These are phyloP conservation scores for Corylus avellana DNA, from an alignment of 306 rosid species.

Conservation along the genomic window DNA sequence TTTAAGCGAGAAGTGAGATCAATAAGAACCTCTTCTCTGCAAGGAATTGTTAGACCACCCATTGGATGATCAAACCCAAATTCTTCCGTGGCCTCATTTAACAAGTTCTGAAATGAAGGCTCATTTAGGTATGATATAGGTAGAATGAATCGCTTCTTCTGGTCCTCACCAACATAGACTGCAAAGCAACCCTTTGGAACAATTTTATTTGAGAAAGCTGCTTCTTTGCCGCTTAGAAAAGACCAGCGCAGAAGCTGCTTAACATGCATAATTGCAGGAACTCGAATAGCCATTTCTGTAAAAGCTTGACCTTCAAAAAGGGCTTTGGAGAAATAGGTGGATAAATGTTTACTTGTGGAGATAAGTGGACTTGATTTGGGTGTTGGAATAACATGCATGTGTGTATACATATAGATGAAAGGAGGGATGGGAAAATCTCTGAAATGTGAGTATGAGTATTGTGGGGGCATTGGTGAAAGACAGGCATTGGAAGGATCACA, in stretches of 20 bases:
- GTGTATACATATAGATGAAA: conserved; percentile 3
- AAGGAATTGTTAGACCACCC: conserved; percentile 58
- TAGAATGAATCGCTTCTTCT: conserved; percentile 39
- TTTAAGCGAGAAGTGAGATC: conserved; percentile 34
- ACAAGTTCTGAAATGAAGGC: conserved; percentile 40
- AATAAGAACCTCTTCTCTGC: conserved; percentile 34
- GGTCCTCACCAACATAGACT: conserved; percentile 51
- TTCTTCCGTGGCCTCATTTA: conserved; percentile 43
- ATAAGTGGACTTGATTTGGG: conserved; percentile 14
- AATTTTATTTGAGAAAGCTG: conserved; percentile 3
- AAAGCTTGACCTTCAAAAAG: background rate
- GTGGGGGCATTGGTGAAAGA: background rate
- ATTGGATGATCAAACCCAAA: conserved; percentile 51
- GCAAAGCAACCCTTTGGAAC: conserved; percentile 57
- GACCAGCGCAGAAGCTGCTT: too few species aligned
- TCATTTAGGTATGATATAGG: conserved; percentile 45
- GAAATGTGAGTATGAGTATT: background rate
- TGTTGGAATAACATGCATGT: background rate
- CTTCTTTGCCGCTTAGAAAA: conserved; percentile 13
- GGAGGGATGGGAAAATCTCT: background rate
- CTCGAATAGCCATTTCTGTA: too few species aligned
- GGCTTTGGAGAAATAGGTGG: background rate
- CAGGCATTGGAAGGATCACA: background rate
- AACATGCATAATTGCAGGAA: background rate
- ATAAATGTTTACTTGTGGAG: background rate